Base-by-base conservation (phyloP, 345 rosid genomes). In the Citrus medica region DNA sequence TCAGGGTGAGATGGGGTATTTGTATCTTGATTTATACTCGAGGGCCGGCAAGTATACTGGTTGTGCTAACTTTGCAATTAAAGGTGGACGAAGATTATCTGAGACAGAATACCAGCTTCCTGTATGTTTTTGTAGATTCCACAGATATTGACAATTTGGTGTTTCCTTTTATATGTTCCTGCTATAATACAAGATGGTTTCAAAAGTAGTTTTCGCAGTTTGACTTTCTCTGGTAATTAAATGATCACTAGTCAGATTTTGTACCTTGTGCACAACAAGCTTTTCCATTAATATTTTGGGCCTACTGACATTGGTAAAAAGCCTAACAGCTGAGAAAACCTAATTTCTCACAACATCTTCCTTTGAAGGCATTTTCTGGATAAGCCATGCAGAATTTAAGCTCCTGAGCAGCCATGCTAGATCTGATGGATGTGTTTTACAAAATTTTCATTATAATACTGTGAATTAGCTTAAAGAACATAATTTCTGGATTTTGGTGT, bases 61-160 rank as follows among this genome's bases (percentile, higher is more conserved):
- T n/a, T 95, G 99, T 89, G 99, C 99, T 70, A 91, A 89, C 87
- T 95, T 95, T 87, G 91, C 98, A 24, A 89, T 95, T 69, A 89
- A 84, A 88, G 99, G 99, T 65, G 97, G 93, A 48, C 91, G 98
- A 21, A 85, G 83, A 65, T 80, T 93, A n/a, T 95, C 98, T 78
- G 93, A 89, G 67, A 79, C 87, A 19, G 98, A 93, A 83, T 93
- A 95, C 78, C 99, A 95, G 88, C 89, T 94, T 78, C 99, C 99
- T 76, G 99, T 95, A 95, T 70, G 92, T 19, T 79, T 35, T 35
- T 27, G 24, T 79, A 38, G 63, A 46, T 59, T 67, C 67, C 53
- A 21, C 46, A 27, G 70, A 19, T 30, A 51, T 61, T 56, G 10
- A 69, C 67, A 42, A 19, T 40, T 78, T 63, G 76, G n/a, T 82